Percentiles rank a stretch among this genome's conserved stretches.
These are phyloP conservation scores for Lipomyces yamanashiensis DNA, from an alignment of 805 yeast species.

Conservation along the genomic window DNA sequence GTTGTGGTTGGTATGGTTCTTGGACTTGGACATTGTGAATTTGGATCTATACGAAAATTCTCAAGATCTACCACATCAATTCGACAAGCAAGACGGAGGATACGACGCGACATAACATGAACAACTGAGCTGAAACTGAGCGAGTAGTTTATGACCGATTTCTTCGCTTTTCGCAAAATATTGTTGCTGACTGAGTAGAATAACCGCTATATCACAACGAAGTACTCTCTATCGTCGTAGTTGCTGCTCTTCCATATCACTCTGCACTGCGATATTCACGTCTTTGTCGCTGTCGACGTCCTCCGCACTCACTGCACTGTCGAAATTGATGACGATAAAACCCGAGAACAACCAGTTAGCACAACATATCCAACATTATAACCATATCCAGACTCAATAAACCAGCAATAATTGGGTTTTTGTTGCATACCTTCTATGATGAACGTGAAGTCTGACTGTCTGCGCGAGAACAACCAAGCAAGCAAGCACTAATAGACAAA, in stretches of 20 bases:
- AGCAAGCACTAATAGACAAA: background rate
- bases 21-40: slow-evolving; percentile 87
- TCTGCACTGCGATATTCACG: background rate
- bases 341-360: background rate
- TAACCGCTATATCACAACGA: background rate
- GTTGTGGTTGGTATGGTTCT: slow-evolving; percentile 99
- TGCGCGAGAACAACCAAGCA: background rate
- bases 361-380: background rate
- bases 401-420: no score
- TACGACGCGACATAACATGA: background rate
- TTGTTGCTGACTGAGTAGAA: background rate
- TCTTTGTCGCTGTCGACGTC: background rate
- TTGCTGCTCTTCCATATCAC: background rate
- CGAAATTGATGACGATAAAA: background rate
- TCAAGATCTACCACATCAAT: background rate
- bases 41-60: background rate
- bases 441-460: slow-evolving; percentile 10
- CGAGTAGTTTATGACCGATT: no score
- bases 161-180: no score
- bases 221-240: no score
- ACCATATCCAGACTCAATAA: background rate
- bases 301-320: background rate
- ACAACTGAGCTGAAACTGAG: background rate
- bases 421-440: slow-evolving; percentile 6
- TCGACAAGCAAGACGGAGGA: background rate